Percentiles rank a stretch among this genome's conserved stretches.
Evolutionary conservation across 2,329 filamentous ascomycete species (phyloP).

Genomic region (Aspergillus intermedius): DNA sequence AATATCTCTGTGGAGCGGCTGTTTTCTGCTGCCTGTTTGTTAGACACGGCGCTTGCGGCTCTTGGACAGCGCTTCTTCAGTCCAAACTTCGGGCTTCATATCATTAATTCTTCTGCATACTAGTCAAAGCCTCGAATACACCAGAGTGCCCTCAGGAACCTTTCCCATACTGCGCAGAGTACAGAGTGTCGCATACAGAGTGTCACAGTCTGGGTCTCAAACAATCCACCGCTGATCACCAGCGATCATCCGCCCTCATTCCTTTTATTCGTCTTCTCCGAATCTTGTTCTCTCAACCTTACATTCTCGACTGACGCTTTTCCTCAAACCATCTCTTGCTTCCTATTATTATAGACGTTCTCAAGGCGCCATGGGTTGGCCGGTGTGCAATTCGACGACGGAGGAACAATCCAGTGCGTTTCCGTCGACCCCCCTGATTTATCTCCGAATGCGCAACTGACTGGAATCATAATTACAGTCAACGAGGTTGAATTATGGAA

Average conservation of each 20-base stretch:
- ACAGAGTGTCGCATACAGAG: too few species aligned
- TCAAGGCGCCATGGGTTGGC: slow-evolving; percentile 34
- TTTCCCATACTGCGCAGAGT: too few species aligned
- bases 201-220: neutral
- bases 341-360: neutral
- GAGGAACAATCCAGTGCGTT: slow-evolving; percentile 40
- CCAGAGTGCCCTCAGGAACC: too few species aligned
- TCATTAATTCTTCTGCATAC: neutral
- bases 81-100: neutral
- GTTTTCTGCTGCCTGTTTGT: neutral
- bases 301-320: neutral
- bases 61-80: too few species aligned
- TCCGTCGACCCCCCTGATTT: neutral
- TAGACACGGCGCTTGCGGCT: neutral
- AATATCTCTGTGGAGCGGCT: neutral
- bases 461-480: slow-evolving; percentile 24
- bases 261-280: neutral
- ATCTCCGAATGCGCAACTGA: slow-evolving; percentile 3
- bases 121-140: too few species aligned
- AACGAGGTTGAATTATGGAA: slow-evolving; percentile 48
- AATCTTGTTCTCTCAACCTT: neutral
- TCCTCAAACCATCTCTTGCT: neutral
- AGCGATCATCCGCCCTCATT: neutral
- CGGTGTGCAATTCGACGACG: slow-evolving; percentile 46
- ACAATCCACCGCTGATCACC: neutral